phyloP scores from a whole-genome alignment of 176 grass and related monocot species.

The Carex scoparia region DNA sequence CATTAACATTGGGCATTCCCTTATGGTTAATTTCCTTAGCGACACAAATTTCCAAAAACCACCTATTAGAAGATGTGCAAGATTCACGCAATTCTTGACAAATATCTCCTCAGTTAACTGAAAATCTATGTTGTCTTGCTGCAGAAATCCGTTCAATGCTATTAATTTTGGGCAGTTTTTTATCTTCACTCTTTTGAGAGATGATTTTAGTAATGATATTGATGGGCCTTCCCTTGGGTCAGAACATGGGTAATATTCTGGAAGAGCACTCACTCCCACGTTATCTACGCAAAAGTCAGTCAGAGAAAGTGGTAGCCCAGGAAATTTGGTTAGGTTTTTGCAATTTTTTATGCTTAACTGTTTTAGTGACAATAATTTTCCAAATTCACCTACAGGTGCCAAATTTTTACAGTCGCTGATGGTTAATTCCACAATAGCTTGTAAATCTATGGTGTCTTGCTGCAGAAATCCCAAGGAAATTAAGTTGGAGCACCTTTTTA shows the following conservation, averaged over 20 bases:
- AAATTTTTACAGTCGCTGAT: background rate
- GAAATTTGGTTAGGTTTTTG: background rate
- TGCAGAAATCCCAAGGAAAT: slow-evolving; percentile 9
- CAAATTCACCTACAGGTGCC: too few relatives aligned
- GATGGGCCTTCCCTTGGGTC: background rate
- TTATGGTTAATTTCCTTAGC: background rate
- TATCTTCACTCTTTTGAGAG: slow-evolving; percentile 5
- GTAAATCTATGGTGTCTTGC: background rate
- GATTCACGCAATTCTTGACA: slow-evolving; percentile 10
- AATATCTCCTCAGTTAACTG: slow-evolving; percentile 10
- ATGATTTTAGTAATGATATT: background rate
- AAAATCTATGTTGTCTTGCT: background rate
- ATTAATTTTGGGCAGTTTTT: background rate
- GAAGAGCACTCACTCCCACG: background rate
- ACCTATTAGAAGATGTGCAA: slow-evolving; percentile 2
- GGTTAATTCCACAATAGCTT: background rate
- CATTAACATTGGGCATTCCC: slow-evolving; percentile 24
- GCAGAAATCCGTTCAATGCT: background rate
- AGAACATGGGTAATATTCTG: background rate
- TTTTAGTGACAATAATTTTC: too few relatives aligned
- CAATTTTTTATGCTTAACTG: too few relatives aligned
- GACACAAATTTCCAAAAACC: background rate
- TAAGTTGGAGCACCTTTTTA: slow-evolving; percentile 1
- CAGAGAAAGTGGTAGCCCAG: background rate
- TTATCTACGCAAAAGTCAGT: background rate